Conservation (phyloP, 2,329 filamentous ascomycete species). For the Xylaria sp. region DNA sequence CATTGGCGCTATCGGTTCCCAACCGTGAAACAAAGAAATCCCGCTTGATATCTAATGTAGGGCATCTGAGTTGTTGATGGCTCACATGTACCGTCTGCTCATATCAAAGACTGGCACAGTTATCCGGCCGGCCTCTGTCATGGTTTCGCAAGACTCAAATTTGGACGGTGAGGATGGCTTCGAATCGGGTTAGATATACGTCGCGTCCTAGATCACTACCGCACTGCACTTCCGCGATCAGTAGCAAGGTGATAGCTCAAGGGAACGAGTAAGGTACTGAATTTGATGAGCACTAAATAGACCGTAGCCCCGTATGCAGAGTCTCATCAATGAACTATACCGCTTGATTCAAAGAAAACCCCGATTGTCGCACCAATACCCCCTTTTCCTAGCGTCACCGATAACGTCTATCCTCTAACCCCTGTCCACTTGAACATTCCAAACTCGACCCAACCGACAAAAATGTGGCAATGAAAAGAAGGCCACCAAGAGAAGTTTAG, state of each 20-base stretch:
- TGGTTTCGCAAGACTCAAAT: not conserved
- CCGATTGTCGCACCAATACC: not conserved
- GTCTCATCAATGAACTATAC: not conserved
- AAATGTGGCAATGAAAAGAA: not conserved
- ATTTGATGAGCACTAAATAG: not conserved
- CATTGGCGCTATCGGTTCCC: constrained; percentile 21
- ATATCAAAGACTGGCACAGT: not conserved
- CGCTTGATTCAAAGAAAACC: not conserved
- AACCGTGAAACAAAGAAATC: constrained; percentile 18
- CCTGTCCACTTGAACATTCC: not conserved
- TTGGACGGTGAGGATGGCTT: not conserved
- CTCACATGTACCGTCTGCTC: not conserved
- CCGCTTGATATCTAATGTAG: not conserved
- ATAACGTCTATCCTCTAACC: not conserved
- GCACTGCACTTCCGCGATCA: not conserved
- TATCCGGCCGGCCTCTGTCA: not conserved
- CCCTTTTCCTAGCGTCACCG: not conserved
- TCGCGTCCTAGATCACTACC: not conserved
- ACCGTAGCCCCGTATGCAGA: not conserved
- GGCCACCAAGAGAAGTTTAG: not conserved
- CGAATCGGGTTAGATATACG: not conserved
- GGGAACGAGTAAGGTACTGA: not conserved
- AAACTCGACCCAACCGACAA: not conserved
- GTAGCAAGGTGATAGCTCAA: not conserved
- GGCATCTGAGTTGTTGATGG: not conserved